Percentiles rank a stretch among this genome's conserved stretches.
Evolutionary conservation across 805 yeast species (phyloP).

Genomic region (Kazachstania kunashirensis): DNA sequence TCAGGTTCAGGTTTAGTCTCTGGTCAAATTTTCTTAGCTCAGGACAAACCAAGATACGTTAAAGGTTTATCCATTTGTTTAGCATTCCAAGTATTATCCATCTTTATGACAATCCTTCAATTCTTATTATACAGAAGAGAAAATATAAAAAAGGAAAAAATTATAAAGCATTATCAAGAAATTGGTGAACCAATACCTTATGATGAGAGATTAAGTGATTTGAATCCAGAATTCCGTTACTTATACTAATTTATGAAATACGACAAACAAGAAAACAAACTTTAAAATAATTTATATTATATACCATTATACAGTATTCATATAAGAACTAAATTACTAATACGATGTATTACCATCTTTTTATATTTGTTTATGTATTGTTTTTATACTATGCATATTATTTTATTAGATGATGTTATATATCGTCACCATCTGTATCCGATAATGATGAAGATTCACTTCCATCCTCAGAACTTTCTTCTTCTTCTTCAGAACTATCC

Average conservation of each 20-base stretch:
- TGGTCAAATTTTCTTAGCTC: conserved; percentile 30
- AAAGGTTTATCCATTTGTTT: conserved; percentile 35
- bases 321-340: too few relatives aligned
- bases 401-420: too few relatives aligned
- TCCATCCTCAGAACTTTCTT: conserved; percentile 19
- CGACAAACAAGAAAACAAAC: too few relatives aligned
- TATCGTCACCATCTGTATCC: conserved; percentile 1
- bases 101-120: conserved; percentile 30
- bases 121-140: conserved; percentile 27
- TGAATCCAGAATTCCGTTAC: conserved; percentile 39
- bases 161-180: conserved; percentile 27
- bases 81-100: conserved; percentile 36
- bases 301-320: too few relatives aligned
- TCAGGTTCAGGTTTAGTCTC: conserved; percentile 32
- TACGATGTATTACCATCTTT: too few relatives aligned
- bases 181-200: conserved; percentile 29
- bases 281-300: too few relatives aligned
- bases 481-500: neutral
- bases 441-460: too few relatives aligned
- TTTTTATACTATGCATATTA: too few relatives aligned
- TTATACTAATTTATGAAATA: conserved; percentile 29
- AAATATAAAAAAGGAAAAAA: conserved; percentile 30
- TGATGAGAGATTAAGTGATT: conserved; percentile 29
- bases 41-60: conserved; percentile 34
- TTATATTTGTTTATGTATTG: neutral